phyloP scores from a whole-genome alignment of 2,329 filamentous ascomycete species.

The Setomelanomma holmii region DNA sequence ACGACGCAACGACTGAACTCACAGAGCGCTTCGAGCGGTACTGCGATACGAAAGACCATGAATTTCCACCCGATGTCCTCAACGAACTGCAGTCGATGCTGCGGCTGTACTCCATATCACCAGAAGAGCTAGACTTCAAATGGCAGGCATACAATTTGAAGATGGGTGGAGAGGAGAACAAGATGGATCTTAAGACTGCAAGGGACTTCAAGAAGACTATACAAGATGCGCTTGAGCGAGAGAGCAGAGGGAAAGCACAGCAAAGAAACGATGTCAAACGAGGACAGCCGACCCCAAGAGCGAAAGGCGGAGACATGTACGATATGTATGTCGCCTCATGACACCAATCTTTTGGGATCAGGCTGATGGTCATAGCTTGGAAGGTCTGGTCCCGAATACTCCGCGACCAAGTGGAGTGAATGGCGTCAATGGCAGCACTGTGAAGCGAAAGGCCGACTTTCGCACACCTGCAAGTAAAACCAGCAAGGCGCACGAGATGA shows the following conservation, averaged over 20 bases:
- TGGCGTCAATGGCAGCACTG: constrained; percentile 55
- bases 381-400: constrained; percentile 55
- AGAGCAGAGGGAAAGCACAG: constrained; percentile 71
- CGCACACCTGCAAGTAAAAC: constrained; percentile 58
- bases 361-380: constrained; percentile 49
- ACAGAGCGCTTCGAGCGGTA: constrained; percentile 70
- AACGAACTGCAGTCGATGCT: constrained; percentile 85
- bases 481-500: constrained; percentile 51
- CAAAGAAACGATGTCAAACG: constrained; percentile 68
- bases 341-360: not conserved
- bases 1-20: constrained; percentile 60
- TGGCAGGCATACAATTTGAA: constrained; percentile 99
- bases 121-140: constrained; percentile 94
- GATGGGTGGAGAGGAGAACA: constrained; percentile 82
- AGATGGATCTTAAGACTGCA: constrained; percentile 72
- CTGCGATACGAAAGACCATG: constrained; percentile 54
- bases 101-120: constrained; percentile 78
- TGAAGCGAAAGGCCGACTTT: constrained; percentile 62
- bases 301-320: constrained; percentile 71
- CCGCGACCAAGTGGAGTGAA: constrained; percentile 49
- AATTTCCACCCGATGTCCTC: constrained; percentile 78
- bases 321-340: constrained; percentile 66
- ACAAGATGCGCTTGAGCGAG: constrained; percentile 82
- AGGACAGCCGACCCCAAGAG: constrained; percentile 65
- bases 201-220: constrained; percentile 85